A percentile compares a stretch with the other conserved stretches of the same genome.
phyloP scores from a whole-genome alignment of 2,329 filamentous ascomycete species.

The Pleoardoris graminearum region DNA sequence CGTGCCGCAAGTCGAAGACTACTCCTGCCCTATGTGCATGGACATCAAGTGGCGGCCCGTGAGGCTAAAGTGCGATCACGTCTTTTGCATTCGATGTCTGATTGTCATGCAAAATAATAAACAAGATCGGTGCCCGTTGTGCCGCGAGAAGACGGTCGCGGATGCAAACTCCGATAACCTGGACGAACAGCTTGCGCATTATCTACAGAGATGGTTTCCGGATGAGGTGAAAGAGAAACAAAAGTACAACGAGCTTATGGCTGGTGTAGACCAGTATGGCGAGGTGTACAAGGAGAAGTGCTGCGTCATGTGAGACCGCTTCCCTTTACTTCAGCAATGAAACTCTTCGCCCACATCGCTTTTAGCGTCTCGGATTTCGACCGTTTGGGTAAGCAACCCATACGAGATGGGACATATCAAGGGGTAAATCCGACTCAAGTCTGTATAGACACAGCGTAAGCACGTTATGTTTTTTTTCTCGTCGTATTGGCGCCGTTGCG shows the following conservation, averaged over 20 bases:
- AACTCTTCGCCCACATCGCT: background rate
- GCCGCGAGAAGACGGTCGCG: slow-evolving; percentile 71
- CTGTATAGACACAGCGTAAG: too few relatives aligned
- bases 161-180: slow-evolving; percentile 72
- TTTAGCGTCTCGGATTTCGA: too few relatives aligned
- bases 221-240: slow-evolving; percentile 66
- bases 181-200: slow-evolving; percentile 68
- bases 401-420: too few relatives aligned
- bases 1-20: slow-evolving; percentile 83
- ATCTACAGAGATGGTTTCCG: slow-evolving; percentile 75
- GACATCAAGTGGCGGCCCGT: slow-evolving; percentile 80
- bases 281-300: slow-evolving; percentile 65
- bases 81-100: slow-evolving; percentile 84
- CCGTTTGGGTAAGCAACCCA: too few relatives aligned
- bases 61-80: slow-evolving; percentile 72
- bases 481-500: too few relatives aligned
- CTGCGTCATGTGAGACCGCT: slow-evolving; percentile 64
- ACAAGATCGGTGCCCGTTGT: slow-evolving; percentile 74
- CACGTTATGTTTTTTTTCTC: too few relatives aligned
- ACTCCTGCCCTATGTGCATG: slow-evolving; percentile 79
- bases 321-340: background rate
- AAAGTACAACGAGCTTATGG: slow-evolving; percentile 72
- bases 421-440: too few relatives aligned
- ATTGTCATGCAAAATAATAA: slow-evolving; percentile 75
- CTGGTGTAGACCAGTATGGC: slow-evolving; percentile 73